Percentiles rank a stretch among this genome's conserved stretches.
These are phyloP conservation scores for Sphaceloma murrayae DNA, from an alignment of 2,329 filamentous ascomycete species.

Conservation along the genomic window DNA sequence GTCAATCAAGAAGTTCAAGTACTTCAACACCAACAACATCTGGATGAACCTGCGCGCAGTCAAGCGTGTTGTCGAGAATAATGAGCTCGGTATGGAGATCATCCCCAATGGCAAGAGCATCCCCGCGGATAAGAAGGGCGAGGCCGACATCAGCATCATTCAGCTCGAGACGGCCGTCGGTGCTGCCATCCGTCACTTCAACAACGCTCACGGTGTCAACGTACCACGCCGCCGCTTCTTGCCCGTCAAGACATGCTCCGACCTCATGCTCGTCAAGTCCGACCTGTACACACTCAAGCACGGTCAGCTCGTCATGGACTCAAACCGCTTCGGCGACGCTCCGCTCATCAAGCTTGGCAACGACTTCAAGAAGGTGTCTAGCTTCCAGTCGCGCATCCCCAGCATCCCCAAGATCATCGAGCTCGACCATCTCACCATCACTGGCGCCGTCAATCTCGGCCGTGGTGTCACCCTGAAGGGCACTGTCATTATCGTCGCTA, in stretches of 20 bases:
- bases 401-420: conserved; percentile 86
- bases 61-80: conserved; percentile 97
- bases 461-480: conserved; percentile 94
- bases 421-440: conserved; percentile 92
- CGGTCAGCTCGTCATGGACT: conserved; percentile 94
- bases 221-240: conserved; percentile 95
- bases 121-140: conserved; percentile 97
- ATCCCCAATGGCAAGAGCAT: conserved; percentile 99
- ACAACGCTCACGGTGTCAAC: conserved; percentile 97
- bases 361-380: conserved; percentile 99
- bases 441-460: conserved; percentile 91
- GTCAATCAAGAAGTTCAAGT: conserved; percentile 99
- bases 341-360: conserved; percentile 96
- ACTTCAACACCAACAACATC: conserved; percentile 99
- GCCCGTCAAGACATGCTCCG: conserved; percentile 99
- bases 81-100: conserved; percentile 98
- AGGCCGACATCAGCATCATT: conserved; percentile 93
- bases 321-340: conserved; percentile 89
- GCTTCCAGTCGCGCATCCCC: conserved; percentile 80
- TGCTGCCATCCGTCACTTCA: conserved; percentile 97
- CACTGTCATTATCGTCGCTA: conserved; percentile 97
- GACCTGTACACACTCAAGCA: conserved; percentile 98
- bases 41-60: conserved; percentile 97
- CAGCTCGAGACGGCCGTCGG: conserved; percentile 98
- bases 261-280: conserved; percentile 99